Conservation (phyloP, 2,329 filamentous ascomycete species). For the Colletotrichum sp. region DNA sequence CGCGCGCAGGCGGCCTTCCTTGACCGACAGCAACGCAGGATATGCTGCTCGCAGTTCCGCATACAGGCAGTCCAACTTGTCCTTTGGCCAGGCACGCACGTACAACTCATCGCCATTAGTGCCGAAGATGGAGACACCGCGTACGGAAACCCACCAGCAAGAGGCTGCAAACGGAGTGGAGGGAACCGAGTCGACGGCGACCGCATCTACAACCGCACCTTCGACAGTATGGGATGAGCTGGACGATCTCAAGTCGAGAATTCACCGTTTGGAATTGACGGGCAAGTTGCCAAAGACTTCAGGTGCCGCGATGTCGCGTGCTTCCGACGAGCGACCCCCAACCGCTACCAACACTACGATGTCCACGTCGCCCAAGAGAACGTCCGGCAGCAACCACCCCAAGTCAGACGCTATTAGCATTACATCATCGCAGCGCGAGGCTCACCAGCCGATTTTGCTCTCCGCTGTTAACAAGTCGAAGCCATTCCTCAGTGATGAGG, state of each 20-base stretch:
- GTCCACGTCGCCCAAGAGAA: slow-evolving; percentile 85
- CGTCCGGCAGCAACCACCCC: slow-evolving; percentile 53
- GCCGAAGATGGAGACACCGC: slow-evolving; percentile 45
- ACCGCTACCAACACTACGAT: slow-evolving; percentile 94
- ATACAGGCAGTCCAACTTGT: slow-evolving; percentile 44
- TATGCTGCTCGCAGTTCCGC: slow-evolving; percentile 47
- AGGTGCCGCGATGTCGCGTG: slow-evolving; percentile 76
- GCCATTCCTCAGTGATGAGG: slow-evolving; percentile 68
- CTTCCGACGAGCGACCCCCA: slow-evolving; percentile 80
- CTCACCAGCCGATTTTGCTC: slow-evolving; percentile 76
- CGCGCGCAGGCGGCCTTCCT: slow-evolving; percentile 45
- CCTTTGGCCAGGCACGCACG: slow-evolving; percentile 45
- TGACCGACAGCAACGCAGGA: slow-evolving; percentile 51
- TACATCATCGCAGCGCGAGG: slow-evolving; percentile 55
- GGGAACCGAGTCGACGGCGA: slow-evolving; percentile 84
- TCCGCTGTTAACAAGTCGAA: slow-evolving; percentile 83
- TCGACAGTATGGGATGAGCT: slow-evolving; percentile 98
- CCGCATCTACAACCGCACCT: slow-evolving; percentile 83
- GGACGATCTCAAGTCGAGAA: slow-evolving; percentile 92
- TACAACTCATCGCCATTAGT: slow-evolving; percentile 68
- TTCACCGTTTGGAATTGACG: slow-evolving; percentile 86
- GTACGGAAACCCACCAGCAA: slow-evolving; percentile 37
- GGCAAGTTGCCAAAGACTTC: slow-evolving; percentile 87
- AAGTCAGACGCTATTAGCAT: slow-evolving; percentile 49
- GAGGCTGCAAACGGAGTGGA: slow-evolving; percentile 54